Evolutionary conservation across 2,329 filamentous ascomycete species (phyloP), one percentile per base, ranked within the genome.

Genomic region (Fusarium haematococcum): DNA sequence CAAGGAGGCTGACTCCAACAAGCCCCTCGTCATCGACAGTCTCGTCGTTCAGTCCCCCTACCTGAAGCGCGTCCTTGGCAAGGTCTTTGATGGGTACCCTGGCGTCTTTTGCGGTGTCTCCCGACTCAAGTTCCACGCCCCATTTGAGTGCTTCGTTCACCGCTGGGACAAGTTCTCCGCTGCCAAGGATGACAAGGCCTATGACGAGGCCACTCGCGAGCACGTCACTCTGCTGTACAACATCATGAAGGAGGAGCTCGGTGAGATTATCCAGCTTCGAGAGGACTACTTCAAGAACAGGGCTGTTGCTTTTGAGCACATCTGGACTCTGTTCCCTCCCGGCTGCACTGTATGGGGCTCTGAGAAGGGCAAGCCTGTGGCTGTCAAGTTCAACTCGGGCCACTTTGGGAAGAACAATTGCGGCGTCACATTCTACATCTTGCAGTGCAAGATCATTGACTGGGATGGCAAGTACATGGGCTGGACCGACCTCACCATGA

Each of bases 111-210:
- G 88, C 37, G 86, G 85, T 13, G 83, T 93, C 30, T 85, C 90
- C n/a, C 86, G 89, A 2, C 83, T 93, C 2, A 88, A 89, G 65
- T 92, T 94, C 69, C 79, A 82, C 9, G 87, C 87, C 0, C 90
- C 90, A 0, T 93, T 93, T 70, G 83, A 88, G 73, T 89, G 90
- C 0, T 89, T 94, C 58, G 89, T 93, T 45, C 91, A 94, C 80
- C 87, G 91, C 35, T 94, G 91, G 91, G 82, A 85, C 2, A 77
- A 83, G 8, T 85, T 91, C 41, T 74, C 79, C 11, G 78, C 82
- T 5, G 84, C 85, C 27, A 81, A 85, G 50, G 78, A 86, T 11
- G 83, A 85, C 35, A 75, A 84, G 9, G 77, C 82, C 2, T 80
- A 84, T 37, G 87, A 90, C 18, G 75, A 74, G 1, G 35, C 67